A percentile compares a stretch with the other conserved stretches of the same genome.
phyloP scores from a whole-genome alignment of 495 filamentous ascomycete species.

The Pseudotulostoma volvatum region DNA sequence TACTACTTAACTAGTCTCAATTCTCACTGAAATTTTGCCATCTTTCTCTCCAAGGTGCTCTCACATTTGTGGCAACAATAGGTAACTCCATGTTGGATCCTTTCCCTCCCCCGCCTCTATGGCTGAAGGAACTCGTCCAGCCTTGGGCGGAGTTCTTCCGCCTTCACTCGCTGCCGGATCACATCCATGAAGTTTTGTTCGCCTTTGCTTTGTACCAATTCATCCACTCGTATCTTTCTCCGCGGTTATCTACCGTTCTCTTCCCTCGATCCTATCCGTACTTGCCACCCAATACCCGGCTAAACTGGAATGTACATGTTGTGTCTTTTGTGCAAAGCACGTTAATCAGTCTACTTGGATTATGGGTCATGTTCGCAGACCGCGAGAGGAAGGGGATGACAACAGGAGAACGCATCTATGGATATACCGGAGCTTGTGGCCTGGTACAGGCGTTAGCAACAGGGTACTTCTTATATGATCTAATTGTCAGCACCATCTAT shows the following conservation, averaged over 20 bases:
- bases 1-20: too few relatives aligned
- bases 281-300: slow-evolving; percentile 47
- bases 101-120: slow-evolving; percentile 28
- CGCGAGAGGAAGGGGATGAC: slow-evolving; percentile 58
- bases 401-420: slow-evolving; percentile 66
- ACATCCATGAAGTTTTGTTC: slow-evolving; percentile 75
- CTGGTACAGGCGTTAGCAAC: slow-evolving; percentile 70
- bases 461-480: slow-evolving; percentile 95
- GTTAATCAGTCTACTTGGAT: slow-evolving; percentile 57
- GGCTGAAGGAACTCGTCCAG: slow-evolving; percentile 24
- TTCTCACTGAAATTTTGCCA: too few relatives aligned
- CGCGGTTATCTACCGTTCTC: slow-evolving; percentile 46
- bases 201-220: slow-evolving; percentile 62
- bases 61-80: too few relatives aligned
- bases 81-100: slow-evolving; percentile 40
- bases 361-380: slow-evolving; percentile 74
- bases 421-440: slow-evolving; percentile 69
- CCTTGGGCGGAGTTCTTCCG: slow-evolving; percentile 33
- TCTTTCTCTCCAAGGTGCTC: too few relatives aligned
- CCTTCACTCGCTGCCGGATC: slow-evolving; percentile 59
- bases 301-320: slow-evolving; percentile 96
- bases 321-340: slow-evolving; percentile 78
- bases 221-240: slow-evolving; percentile 59
- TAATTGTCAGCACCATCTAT: slow-evolving; percentile 55
- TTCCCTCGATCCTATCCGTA: slow-evolving; percentile 58